A percentile compares a stretch with the other conserved stretches of the same genome.
Conservation (phyloP, 73 alveolate species). For the Paramecium biaurelia region DNA sequence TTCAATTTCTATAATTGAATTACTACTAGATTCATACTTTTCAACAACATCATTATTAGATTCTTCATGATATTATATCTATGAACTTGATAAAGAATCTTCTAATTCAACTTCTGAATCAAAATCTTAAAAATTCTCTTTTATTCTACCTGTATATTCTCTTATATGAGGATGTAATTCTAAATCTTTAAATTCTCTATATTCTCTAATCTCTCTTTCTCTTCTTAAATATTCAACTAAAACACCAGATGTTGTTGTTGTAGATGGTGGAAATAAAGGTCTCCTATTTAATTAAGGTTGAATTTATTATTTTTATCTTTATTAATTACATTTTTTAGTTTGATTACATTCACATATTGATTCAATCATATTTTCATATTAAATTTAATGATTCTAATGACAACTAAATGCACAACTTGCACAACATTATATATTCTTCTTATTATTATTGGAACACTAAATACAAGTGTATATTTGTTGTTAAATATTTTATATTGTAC, state of each 20-base stretch:
- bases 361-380: background rate
- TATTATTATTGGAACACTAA: background rate
- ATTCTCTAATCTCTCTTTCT: background rate
- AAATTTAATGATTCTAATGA: background rate
- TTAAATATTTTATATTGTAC: background rate
- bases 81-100: background rate
- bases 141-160: background rate
- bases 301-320: background rate
- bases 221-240: background rate
- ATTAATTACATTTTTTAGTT: background rate
- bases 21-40: background rate
- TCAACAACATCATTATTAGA: background rate
- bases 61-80: background rate
- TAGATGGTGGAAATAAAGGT: background rate
- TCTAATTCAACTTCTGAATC: conserved; percentile 13
- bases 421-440: background rate
- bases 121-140: background rate
- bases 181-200: background rate
- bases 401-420: conserved; percentile 45
- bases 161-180: background rate
- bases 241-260: background rate
- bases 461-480: background rate
- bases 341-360: background rate
- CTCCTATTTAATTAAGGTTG: background rate
- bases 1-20: background rate